A percentile compares a stretch with the other conserved stretches of the same genome.
Conservation (phyloP, 1,284 basidiomycete genomes). For the Sanghuangporus weigelae region DNA sequence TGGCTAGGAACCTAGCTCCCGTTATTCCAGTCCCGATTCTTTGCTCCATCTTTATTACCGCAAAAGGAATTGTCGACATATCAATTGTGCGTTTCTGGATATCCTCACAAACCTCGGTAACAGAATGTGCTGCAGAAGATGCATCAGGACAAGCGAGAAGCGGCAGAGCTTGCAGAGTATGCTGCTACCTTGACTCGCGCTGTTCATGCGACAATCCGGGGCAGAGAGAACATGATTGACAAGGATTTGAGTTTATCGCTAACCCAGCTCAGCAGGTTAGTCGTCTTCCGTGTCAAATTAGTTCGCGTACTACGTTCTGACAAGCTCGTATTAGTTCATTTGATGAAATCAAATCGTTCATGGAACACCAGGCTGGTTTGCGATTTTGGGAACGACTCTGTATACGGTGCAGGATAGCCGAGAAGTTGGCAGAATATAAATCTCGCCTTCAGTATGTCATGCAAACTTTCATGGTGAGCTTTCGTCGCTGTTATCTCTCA, state of each 20-base stretch:
- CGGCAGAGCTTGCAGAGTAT: constrained; percentile 8
- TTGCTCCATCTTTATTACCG: constrained; percentile 2
- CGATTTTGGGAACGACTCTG: not conserved
- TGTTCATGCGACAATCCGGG: not conserved
- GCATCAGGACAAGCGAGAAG: not conserved
- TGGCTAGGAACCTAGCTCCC: constrained; percentile 1
- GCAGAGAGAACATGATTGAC: constrained; percentile 9
- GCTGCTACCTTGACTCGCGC: not conserved
- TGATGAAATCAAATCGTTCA: constrained; percentile 1
- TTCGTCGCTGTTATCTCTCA: not conserved
- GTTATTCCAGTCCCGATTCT: constrained; percentile 3
- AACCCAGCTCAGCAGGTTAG: constrained; percentile 1
- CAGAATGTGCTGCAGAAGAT: constrained; percentile 1
- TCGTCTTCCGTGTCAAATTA: not conserved
- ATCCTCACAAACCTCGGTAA: not conserved
- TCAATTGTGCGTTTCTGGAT: not conserved
- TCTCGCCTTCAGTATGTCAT: not conserved
- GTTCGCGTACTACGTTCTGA: not conserved
- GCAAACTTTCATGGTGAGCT: constrained; percentile 4
- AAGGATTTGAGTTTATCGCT: constrained; percentile 5
- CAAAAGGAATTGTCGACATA: constrained; percentile 4
- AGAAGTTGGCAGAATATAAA: not conserved
- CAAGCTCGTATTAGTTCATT: not conserved
- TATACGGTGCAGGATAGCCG: not conserved
- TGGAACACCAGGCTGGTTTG: not conserved